Conservation (phyloP, 202 grass and related monocot genomes). For the Schoenoplectus triqueter region DNA sequence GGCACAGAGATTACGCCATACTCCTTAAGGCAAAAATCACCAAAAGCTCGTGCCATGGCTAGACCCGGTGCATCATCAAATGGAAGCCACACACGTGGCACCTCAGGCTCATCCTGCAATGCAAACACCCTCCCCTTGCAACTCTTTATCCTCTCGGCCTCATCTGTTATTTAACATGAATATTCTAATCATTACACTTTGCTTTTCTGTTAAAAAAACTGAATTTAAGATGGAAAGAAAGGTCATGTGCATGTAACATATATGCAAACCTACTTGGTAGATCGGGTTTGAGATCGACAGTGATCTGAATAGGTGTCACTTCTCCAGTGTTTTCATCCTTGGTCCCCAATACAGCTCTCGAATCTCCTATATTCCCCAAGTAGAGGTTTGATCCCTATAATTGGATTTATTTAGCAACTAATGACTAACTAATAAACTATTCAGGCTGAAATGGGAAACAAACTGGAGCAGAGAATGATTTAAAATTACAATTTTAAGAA, state of each 20-base stretch:
- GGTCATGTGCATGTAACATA: background rate
- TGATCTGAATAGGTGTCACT: constrained; percentile 76
- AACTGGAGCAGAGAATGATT: background rate
- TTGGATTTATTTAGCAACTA: constrained; percentile 16
- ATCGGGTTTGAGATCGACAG: constrained; percentile 96
- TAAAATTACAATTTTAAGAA: constrained; percentile 75
- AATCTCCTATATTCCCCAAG: constrained; percentile 93
- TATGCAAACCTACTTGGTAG: constrained; percentile 68
- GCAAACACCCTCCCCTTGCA: constrained; percentile 97
- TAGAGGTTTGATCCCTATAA: constrained; percentile 77
- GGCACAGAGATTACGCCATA: constrained; percentile 98
- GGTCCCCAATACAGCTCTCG: constrained; percentile 80
- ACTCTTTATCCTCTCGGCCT: constrained; percentile 93
- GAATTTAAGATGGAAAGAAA: background rate
- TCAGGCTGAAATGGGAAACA: background rate
- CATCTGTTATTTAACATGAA: constrained; percentile 51
- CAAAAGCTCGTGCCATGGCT: constrained; percentile 93
- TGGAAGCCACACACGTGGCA: constrained; percentile 94
- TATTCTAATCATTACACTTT: background rate
- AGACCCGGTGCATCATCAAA: constrained; percentile 91
- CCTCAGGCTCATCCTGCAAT: constrained; percentile 93
- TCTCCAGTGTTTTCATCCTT: constrained; percentile 48
- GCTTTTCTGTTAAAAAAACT: background rate
- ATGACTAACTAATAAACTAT: constrained; percentile 1
- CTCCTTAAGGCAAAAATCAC: constrained; percentile 97